A percentile compares a stretch with the other conserved stretches of the same genome.
These are phyloP conservation scores for Hippophae rhamnoides DNA, from an alignment of 306 rosid species.

Conservation along the genomic window DNA sequence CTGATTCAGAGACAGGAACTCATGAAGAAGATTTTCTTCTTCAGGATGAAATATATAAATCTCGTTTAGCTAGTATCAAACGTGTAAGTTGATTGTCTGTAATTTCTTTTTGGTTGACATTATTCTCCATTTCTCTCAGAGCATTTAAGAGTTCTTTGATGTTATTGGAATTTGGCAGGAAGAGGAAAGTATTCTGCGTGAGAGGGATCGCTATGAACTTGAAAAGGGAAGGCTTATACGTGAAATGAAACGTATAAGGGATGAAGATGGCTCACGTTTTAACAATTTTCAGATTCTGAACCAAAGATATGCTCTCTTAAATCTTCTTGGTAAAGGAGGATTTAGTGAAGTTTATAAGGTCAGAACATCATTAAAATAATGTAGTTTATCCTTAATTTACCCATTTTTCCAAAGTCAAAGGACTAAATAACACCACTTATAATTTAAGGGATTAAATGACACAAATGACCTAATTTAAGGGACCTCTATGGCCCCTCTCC, in stretches of 20 bases:
- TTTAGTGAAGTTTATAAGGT: slow-evolving; percentile 99
- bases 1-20: slow-evolving; percentile 58
- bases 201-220: slow-evolving; percentile 89
- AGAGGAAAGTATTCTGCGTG: slow-evolving; percentile 75
- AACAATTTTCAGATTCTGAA: slow-evolving; percentile 95
- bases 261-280: slow-evolving; percentile 99
- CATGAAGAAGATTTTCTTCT: slow-evolving; percentile 68
- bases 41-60: slow-evolving; percentile 88
- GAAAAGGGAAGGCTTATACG: slow-evolving; percentile 96
- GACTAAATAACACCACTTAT: no score
- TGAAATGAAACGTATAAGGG: slow-evolving; percentile 98
- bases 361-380: slow-evolving; percentile 29
- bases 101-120: slow-evolving; percentile 7
- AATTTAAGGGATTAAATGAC: no score
- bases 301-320: slow-evolving; percentile 80
- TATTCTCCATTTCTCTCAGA: slow-evolving; percentile 4
- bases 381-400: neutral
- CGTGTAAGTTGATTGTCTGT: slow-evolving; percentile 45
- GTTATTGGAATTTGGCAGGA: slow-evolving; percentile 40
- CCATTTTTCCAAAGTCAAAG: no score
- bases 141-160: neutral
- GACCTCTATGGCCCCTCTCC: no score
- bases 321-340: slow-evolving; percentile 99
- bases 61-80: slow-evolving; percentile 87
- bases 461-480: no score